phyloP scores from a whole-genome alignment of 73 alveolate species.

The Paramecium bursaria region DNA sequence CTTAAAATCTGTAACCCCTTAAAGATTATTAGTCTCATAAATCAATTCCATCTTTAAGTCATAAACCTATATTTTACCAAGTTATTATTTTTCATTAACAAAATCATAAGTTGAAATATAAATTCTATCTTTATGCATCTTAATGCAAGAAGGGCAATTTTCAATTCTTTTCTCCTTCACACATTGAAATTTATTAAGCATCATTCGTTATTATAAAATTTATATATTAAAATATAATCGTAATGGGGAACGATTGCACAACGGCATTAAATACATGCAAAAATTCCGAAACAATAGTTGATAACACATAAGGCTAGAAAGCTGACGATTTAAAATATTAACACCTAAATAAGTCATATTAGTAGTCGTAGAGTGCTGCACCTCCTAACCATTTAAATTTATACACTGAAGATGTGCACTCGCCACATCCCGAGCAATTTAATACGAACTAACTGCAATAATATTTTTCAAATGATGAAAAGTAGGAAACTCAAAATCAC shows the following conservation, averaged over 20 bases:
- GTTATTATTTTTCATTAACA: conserved; percentile 4
- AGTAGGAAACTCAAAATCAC: conserved; percentile 33
- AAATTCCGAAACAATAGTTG: conserved; percentile 54
- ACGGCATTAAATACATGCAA: conserved; percentile 35
- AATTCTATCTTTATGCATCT: background rate
- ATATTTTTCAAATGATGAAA: conserved; percentile 48
- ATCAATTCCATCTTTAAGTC: background rate
- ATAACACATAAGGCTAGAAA: background rate
- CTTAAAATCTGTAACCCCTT: conserved; percentile 8
- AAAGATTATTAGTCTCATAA: background rate
- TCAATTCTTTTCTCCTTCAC: too few species aligned
- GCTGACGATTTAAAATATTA: background rate
- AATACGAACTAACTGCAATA: conserved; percentile 17
- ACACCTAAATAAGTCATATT: background rate
- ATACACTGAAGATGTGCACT: conserved; percentile 52
- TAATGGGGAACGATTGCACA: conserved; percentile 62
- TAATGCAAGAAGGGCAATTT: too few species aligned
- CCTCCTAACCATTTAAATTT: conserved; percentile 8
- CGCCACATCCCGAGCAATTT: conserved; percentile 53
- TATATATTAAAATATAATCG: too few species aligned
- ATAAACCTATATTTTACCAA: background rate
- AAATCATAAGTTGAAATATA: conserved; percentile 43
- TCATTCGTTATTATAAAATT: too few species aligned
- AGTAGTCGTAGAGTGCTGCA: background rate
- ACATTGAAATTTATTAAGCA: too few species aligned